Evolutionary conservation across 1,139 yeast species (phyloP), one percentile per base, ranked within the genome.

Genomic region (Citeromyces siamensis): DNA sequence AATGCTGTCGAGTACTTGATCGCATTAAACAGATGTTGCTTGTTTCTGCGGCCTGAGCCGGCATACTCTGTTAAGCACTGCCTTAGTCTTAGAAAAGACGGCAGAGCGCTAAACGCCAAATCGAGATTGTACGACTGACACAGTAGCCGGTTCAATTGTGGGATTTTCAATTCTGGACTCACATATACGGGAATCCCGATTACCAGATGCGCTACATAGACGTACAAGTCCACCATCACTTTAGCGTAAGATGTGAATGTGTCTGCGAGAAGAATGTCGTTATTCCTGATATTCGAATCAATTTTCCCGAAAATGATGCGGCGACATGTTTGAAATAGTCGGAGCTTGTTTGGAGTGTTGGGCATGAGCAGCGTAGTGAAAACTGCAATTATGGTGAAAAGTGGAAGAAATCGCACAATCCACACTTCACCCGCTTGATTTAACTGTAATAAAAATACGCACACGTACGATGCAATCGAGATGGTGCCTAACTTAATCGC

Each of bases 181-280:
- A 47, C 62, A 44, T 42, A 53, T 35, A 46, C 51, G 41, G 45
- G 58, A 46, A 49, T 52, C 43, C 48, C 56, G 46, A 71, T 65
- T 51, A 32, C 52, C 34, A 59, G 59, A 56, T 53, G 77, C 50
- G 64, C 60, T 14, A 51, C 44, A 33, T 66, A 67, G 13, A 72
- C 55, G 9, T 72, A 68, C 19, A 78, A 59, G 56, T 88, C 96
- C 38, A 81, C 77, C 37, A 83, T 48, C 0, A 85, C 83, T 52
- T 77, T 79, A 9, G 82, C 63, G 50, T 80, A 85, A 0, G 95
- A 83, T 1, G 90, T 80, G 37, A 86, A 59, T 4, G 85, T 75
- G 60, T 86, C 96, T 6, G 94, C 75, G 7, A 85, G 56, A 40
- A 88, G 58, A 35, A 85, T 81, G 51, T 86, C 95, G 41, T 83